These are phyloP conservation scores for Phytophthora quininea DNA, from an alignment of 352 stramenopile species.

Conservation along the genomic window DNA sequence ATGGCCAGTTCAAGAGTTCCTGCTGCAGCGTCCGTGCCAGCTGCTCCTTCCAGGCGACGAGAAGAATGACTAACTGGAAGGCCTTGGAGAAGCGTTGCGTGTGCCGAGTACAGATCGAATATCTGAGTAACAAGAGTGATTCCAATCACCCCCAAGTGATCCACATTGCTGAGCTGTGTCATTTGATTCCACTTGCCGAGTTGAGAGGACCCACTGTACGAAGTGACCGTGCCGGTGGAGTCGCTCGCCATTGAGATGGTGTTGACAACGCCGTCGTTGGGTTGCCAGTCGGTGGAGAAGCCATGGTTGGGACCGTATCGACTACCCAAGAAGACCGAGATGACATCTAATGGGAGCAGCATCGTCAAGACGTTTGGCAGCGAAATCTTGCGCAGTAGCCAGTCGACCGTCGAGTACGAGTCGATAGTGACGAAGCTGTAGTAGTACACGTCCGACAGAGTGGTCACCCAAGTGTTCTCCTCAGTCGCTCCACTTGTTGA, in stretches of 20 bases:
- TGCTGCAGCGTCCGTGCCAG: not conserved
- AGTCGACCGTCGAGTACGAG: conserved; percentile 40
- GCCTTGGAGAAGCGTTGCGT: conserved; percentile 18
- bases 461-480: conserved; percentile 55
- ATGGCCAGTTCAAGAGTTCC: conserved; percentile 15
- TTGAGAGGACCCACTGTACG: conserved; percentile 36
- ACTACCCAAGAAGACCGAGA: conserved; percentile 43
- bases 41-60: conserved; percentile 3
- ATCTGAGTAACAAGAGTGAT: conserved; percentile 54
- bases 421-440: conserved; percentile 57
- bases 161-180: conserved; percentile 47
- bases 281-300: conserved; percentile 46
- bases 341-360: conserved; percentile 41
- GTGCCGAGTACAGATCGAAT: conserved; percentile 26
- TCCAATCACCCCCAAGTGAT: conserved; percentile 51
- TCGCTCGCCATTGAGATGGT: conserved; percentile 55
- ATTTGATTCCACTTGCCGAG: conserved; percentile 62
- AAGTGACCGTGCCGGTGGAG: conserved; percentile 23
- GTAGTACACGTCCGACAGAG: conserved; percentile 60
- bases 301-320: conserved; percentile 37
- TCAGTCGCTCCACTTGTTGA: conserved; percentile 41
- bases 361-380: conserved; percentile 57
- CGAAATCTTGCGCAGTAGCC: conserved; percentile 44
- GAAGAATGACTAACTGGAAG: conserved; percentile 5
- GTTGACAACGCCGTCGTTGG: conserved; percentile 54